These are phyloP conservation scores for Chaetothyriales sp. DNA, from an alignment of 2,329 filamentous ascomycete genomes.

Conservation along the genomic window DNA sequence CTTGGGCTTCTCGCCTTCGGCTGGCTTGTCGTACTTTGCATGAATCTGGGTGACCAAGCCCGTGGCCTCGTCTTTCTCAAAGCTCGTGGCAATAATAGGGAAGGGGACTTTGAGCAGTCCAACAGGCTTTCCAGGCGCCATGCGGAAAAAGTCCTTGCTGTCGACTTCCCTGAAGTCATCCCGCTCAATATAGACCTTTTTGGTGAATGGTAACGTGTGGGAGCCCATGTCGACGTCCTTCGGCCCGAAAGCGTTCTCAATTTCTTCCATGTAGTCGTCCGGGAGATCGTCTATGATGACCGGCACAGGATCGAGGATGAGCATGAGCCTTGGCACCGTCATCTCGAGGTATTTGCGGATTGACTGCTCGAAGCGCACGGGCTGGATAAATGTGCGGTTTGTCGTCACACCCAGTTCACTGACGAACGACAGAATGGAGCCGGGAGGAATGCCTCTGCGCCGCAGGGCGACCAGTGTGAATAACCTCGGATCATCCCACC, in stretches of 20 bases:
- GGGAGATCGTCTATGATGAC: constrained; percentile 69
- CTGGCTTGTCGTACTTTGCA: constrained; percentile 53
- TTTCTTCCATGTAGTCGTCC: constrained; percentile 50
- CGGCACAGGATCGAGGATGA: constrained; percentile 73
- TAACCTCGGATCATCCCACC: constrained; percentile 82
- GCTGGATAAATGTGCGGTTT: constrained; percentile 63
- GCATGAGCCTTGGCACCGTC: constrained; percentile 76
- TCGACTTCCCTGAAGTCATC: constrained; percentile 63
- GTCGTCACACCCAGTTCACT: constrained; percentile 87
- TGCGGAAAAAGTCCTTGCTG: constrained; percentile 61
- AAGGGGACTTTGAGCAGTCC: constrained; percentile 59
- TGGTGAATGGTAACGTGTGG: constrained; percentile 53
- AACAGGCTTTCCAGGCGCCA: constrained; percentile 61
- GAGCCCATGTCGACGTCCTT: constrained; percentile 51
- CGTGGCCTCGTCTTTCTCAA: constrained; percentile 50
- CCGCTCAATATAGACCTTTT: constrained; percentile 72
- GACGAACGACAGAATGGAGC: constrained; percentile 77
- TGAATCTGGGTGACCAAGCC: constrained; percentile 54
- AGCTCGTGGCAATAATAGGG: constrained; percentile 55
- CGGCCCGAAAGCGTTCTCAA: constrained; percentile 65
- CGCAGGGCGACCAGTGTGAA: constrained; percentile 77
- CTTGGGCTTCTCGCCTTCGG: constrained; percentile 47
- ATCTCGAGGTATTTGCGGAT: constrained; percentile 77
- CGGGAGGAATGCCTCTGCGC: constrained; percentile 73
- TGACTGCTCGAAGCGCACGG: constrained; percentile 68